phyloP scores from a whole-genome alignment of 257 asterid genomes.

The Lavandula angustifolia region DNA sequence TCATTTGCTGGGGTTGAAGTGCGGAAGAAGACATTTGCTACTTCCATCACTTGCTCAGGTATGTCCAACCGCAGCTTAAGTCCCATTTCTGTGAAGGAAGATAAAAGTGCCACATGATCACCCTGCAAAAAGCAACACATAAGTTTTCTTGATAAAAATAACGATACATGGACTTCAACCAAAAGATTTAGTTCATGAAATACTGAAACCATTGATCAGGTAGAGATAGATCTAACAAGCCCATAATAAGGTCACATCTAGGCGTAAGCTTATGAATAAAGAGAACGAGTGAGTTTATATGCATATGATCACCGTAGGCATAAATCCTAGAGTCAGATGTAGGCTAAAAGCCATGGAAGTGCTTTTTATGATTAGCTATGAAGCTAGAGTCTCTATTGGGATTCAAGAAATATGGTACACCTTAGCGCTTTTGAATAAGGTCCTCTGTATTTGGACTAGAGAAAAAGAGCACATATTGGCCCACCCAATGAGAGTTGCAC shows the following conservation, averaged over 20 bases:
- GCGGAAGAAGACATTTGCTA: conserved; percentile 80
- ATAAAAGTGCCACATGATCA: conserved; percentile 89
- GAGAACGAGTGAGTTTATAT: conserved; percentile 1
- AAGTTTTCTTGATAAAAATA: conserved; percentile 15
- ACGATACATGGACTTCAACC: conserved; percentile 16
- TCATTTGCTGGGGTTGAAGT: conserved; percentile 82
- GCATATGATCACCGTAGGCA: conserved; percentile 6
- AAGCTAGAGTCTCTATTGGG: background rate
- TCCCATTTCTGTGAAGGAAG: conserved; percentile 95
- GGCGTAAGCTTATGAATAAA: conserved; percentile 5
- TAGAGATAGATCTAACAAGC: background rate
- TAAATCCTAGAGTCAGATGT: conserved; percentile 2
- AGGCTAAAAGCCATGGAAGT: conserved; percentile 12
- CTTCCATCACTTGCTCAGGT: conserved; percentile 96
- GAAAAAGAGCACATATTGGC: background rate
- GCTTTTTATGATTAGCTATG: background rate
- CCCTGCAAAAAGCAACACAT: conserved; percentile 60
- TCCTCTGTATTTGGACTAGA: background rate
- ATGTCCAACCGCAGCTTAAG: conserved; percentile 88
- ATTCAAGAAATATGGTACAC: conserved; percentile 9
- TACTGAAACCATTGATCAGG: background rate
- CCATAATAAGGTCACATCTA: conserved; percentile 12
- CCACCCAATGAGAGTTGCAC: background rate
- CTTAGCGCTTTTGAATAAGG: background rate
- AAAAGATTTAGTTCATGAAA: background rate